Conservation (phyloP, 1,139 yeast species). For the Arxiozyma slooffiae region DNA sequence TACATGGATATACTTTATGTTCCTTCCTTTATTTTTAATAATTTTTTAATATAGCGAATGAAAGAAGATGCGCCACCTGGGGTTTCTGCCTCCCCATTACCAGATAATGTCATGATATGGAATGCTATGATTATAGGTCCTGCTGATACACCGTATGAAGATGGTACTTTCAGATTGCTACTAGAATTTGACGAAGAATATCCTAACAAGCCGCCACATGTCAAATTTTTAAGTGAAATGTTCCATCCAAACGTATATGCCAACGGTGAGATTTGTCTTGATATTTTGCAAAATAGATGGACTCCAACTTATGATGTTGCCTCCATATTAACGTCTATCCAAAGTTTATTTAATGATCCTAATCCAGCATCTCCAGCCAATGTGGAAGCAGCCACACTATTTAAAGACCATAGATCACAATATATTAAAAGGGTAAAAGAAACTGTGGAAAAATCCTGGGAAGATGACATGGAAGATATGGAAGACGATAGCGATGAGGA, state of each 20-base stretch:
- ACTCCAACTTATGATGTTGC: constrained; percentile 98
- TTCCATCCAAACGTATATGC: constrained; percentile 98
- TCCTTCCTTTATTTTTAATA: constrained; percentile 1
- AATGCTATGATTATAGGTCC: constrained; percentile 98
- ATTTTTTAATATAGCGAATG: constrained; percentile 50
- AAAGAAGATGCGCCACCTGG: constrained; percentile 98
- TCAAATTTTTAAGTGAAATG: constrained; percentile 85
- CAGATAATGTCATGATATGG: constrained; percentile 97
- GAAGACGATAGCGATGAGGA: constrained; percentile 61
- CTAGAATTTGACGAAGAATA: constrained; percentile 93
- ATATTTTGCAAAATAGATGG: constrained; percentile 94
- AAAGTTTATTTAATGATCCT: constrained; percentile 85
- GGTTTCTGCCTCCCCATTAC: constrained; percentile 91
- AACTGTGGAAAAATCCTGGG: constrained; percentile 91
- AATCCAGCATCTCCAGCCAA: constrained; percentile 95
- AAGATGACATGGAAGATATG: constrained; percentile 58
- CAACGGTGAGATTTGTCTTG: constrained; percentile 89
- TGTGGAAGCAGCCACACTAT: constrained; percentile 93
- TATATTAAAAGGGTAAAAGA: constrained; percentile 85
- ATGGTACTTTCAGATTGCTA: constrained; percentile 84
- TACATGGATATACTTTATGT: too few species aligned
- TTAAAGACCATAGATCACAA: constrained; percentile 89
- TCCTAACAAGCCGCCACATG: constrained; percentile 94
- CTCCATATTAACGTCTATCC: constrained; percentile 80
- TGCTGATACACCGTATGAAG: constrained; percentile 94